Evolutionary conservation across 345 rosid genomes (phyloP), one percentile per base, ranked within the genome.

Genomic region (Linum usitatissimum): DNA sequence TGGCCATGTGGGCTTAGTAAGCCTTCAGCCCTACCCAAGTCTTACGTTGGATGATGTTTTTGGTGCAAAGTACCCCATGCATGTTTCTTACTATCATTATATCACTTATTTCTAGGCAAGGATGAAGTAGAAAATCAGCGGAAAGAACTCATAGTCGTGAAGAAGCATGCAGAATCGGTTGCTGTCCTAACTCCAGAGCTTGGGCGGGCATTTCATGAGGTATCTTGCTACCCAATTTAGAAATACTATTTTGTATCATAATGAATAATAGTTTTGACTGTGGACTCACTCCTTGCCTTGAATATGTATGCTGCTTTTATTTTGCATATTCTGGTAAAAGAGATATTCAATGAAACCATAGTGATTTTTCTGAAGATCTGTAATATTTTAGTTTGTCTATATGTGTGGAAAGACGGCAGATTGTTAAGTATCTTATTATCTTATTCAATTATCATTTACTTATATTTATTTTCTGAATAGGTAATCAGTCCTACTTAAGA

Each of bases 161-260:
- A 92, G 82, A 79, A 73, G 68, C 67, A 75, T 62, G 96, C 98
- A 65, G 96, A 92, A 77, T 81, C 93, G 42, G 68, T 89, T 70
- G 82, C 93, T 18, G 23, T 62, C 59, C 82, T 92, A 62, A 92
- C 97, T 67, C 88, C 95, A 53, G 86, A 84, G 69, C 93, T 89
- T 68, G 82, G 72, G 68, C 80, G 76, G 77, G 84, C 78, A 55
- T 92, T 92, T 72, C 81, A 80, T 70, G 86, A 89, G 94, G 94
- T 86, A 65, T 30, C 68, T 36, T 48, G 39, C 58, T 18, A 15
- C 57, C 18, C 39, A 30, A 53, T 48, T 7, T 31, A 61, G 34
- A 5, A 23, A 23, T 6, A 20, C 5, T 14, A 2, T 55, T 42
- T 3, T 19, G 20, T 55, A 64, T 30, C 13, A 56, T 34, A 51